Percentiles rank a stretch among this genome's conserved stretches.
Evolutionary conservation across 1,139 yeast genomes (phyloP).

Genomic region (Meyerozyma athensensis): DNA sequence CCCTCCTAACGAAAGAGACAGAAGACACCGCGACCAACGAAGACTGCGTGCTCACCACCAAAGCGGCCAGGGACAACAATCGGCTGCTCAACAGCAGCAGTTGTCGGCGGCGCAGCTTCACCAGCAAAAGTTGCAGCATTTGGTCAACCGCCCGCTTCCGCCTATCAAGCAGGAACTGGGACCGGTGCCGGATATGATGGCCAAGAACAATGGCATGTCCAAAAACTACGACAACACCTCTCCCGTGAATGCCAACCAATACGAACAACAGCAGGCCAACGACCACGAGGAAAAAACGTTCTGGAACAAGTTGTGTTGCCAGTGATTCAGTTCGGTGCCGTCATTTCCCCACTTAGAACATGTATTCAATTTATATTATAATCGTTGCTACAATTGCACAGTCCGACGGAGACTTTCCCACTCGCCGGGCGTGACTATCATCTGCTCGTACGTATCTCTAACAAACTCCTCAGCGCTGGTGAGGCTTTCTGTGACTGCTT

Average conservation of each 20-base stretch:
- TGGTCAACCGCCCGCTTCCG: slow-evolving; percentile 48
- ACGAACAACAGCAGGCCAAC: slow-evolving; percentile 34
- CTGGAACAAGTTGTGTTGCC: slow-evolving; percentile 45
- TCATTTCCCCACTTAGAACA: neutral
- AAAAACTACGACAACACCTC: slow-evolving; percentile 17
- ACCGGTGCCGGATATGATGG: slow-evolving; percentile 16
- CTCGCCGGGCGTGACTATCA: slow-evolving; percentile 36
- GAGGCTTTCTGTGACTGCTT: slow-evolving; percentile 28
- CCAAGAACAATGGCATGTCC: slow-evolving; percentile 10
- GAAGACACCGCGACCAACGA: slow-evolving; percentile 28
- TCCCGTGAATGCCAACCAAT: slow-evolving; percentile 27
- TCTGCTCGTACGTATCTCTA: slow-evolving; percentile 40
- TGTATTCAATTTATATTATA: neutral
- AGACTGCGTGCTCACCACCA: slow-evolving; percentile 3
- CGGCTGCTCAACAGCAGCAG: slow-evolving; percentile 22
- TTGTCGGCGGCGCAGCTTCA: slow-evolving; percentile 42
- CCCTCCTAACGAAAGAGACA: slow-evolving; percentile 51
- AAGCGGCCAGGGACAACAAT: neutral
- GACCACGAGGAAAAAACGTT: slow-evolving; percentile 40
- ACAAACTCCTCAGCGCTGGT: slow-evolving; percentile 37
- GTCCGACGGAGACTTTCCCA: slow-evolving; percentile 9
- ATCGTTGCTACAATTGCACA: neutral
- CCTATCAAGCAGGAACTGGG: slow-evolving; percentile 43
- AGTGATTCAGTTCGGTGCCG: slow-evolving; percentile 15
- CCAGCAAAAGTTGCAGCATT: slow-evolving; percentile 48